A percentile compares a stretch with the other conserved stretches of the same genome.
These are phyloP conservation scores for Murraya koenigii DNA, from an alignment of 345 rosid species.

Conservation along the genomic window DNA sequence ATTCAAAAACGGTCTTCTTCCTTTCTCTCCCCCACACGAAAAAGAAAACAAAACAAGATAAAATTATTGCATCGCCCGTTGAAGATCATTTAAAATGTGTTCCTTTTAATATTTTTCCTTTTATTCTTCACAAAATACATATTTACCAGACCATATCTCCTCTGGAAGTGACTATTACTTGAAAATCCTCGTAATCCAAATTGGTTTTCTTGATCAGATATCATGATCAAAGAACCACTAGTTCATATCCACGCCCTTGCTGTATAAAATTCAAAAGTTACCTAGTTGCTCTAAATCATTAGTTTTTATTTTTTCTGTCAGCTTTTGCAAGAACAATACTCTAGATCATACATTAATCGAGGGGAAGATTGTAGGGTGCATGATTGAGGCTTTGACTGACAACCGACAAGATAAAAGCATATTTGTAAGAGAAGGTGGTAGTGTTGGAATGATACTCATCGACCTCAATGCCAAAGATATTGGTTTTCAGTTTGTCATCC, in stretches of 20 bases:
- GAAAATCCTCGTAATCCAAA: not conserved
- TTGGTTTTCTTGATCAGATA: not conserved
- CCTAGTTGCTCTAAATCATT: not conserved
- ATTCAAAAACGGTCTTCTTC: not conserved
- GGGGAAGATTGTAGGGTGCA: conserved; percentile 50
- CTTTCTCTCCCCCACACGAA: not conserved
- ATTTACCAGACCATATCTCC: not conserved
- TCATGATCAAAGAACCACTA: not conserved
- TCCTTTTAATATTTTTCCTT: too few relatives aligned
- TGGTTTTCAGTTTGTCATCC: conserved; percentile 41
- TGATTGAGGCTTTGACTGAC: conserved; percentile 23
- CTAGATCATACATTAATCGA: conserved; percentile 35
- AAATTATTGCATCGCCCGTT: not conserved
- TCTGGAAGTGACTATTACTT: not conserved
- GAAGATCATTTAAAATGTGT: not conserved
- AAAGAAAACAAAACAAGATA: not conserved
- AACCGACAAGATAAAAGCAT: conserved; percentile 24
- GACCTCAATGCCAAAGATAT: conserved; percentile 34
- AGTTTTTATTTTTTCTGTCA: conserved; percentile 10
- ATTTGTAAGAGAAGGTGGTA: conserved; percentile 33
- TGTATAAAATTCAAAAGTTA: not conserved
- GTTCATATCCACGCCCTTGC: not conserved
- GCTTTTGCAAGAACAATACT: conserved; percentile 50
- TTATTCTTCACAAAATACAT: not conserved
- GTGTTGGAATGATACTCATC: conserved; percentile 44